Base-by-base conservation (phyloP, 768 basidiomycete species). In the Sutorius australiensis region DNA sequence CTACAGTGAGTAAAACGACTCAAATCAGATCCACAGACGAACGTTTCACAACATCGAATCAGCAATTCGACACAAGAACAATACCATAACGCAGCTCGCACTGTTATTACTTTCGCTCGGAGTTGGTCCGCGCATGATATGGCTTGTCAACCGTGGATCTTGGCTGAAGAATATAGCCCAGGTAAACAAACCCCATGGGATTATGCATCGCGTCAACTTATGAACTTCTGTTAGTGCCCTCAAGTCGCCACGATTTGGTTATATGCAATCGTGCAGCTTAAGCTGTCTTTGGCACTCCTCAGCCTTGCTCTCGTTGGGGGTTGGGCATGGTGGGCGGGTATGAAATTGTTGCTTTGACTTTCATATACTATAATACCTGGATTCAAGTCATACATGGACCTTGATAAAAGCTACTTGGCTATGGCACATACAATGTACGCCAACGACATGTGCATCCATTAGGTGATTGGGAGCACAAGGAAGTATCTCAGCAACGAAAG, bases 161-260 rank as follows among this genome's bases (percentile, higher is more conserved):
- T 91, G 87, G 83, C 60, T 79, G 34, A 76, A 78, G 32, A 86
- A 86, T 60, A 89, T 92, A 76, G 78, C 77, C 42, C 89, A 92
- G 80, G 90, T 89, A 49, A 42, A 42, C 44, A 8, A 32, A 14
- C 30, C n/a, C 9, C 31, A 40, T 14, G 16, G 14, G 33, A 37
- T 31, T n/a, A 9, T 13, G n/a, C 38, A 13, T 8, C 3, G 14
- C 48, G 43, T 34, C 32, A 34, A 39, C 24, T 57, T 27, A 56
- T 44, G 40, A 43, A 17, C 31, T 38, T 33, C 51, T 32, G 21
- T 55, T 14, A 92, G 91, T 79, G 80, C 52, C 90, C 91, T 12
- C 87, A 91, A 11, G 70, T 92, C 50, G 83, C 83, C 3, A 90
- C 89, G 0, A 63, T 87, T 6, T 92, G 91, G 90, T 73, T 91